Conservation (phyloP, 2,329 filamentous ascomycete genomes). For the Plectosphaerella plurivora region DNA sequence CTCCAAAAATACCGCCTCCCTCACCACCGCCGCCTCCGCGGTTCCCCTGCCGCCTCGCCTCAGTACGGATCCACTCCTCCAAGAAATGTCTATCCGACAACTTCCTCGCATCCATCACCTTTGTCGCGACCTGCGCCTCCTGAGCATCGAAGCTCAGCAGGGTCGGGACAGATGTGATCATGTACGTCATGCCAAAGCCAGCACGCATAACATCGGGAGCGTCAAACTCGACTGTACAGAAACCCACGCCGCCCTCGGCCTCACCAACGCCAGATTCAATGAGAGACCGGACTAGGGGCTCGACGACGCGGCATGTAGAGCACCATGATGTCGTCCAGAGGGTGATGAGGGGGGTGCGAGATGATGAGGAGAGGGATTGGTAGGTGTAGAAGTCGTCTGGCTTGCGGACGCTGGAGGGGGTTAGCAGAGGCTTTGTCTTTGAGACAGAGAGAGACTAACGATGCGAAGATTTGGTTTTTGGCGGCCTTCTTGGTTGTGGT, state of each 20-base stretch:
- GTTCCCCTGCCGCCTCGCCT: constrained; percentile 41
- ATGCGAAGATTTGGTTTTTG: constrained; percentile 29
- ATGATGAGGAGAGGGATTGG: constrained; percentile 49
- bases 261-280: constrained; percentile 49
- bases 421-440: neutral
- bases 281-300: constrained; percentile 43
- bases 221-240: constrained; percentile 52
- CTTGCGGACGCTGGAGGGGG: constrained; percentile 42
- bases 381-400: constrained; percentile 51
- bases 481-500: constrained; percentile 10
- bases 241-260: constrained; percentile 50
- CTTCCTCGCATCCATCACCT: constrained; percentile 42
- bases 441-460: constrained; percentile 19
- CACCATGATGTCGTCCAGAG: constrained; percentile 59
- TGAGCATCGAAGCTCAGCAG: constrained; percentile 53
- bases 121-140: constrained; percentile 44
- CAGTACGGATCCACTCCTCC: constrained; percentile 47
- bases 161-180: constrained; percentile 55
- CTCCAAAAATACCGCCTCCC: constrained; percentile 26
- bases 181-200: constrained; percentile 46
- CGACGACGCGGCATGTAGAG: constrained; percentile 45
- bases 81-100: constrained; percentile 46
- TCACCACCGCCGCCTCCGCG: constrained; percentile 37
- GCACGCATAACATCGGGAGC: constrained; percentile 49
- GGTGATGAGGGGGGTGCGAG: constrained; percentile 51